A percentile compares a stretch with the other conserved stretches of the same genome.
These are phyloP conservation scores for Lactarius trivialis DNA, from an alignment of 768 basidiomycete species.

Conservation along the genomic window DNA sequence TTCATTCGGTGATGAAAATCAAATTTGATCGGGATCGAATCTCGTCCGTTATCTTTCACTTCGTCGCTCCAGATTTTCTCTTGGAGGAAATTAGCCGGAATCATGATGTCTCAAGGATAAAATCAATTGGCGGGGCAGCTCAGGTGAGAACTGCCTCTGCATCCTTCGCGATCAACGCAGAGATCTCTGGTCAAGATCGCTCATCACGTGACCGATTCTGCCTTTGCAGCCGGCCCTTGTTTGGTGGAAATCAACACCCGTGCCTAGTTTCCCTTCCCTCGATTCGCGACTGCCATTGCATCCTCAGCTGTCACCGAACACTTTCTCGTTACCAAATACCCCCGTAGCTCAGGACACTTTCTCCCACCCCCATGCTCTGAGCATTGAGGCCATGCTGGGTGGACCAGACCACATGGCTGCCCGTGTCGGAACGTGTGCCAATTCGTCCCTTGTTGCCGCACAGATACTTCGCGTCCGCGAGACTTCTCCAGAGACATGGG, in stretches of 20 bases:
- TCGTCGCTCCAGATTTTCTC: slow-evolving; percentile 48
- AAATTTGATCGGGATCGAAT: slow-evolving; percentile 34
- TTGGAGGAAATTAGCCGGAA: slow-evolving; percentile 67
- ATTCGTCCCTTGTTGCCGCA: slow-evolving; percentile 63
- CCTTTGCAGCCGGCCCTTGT: slow-evolving; percentile 56
- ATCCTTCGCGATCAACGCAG: neutral
- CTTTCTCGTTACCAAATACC: slow-evolving; percentile 66
- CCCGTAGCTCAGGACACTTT: slow-evolving; percentile 77
- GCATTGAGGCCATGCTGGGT: slow-evolving; percentile 68
- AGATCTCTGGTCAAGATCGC: slow-evolving; percentile 6
- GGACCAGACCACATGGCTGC: slow-evolving; percentile 72
- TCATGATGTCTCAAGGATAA: slow-evolving; percentile 65
- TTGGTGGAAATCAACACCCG: slow-evolving; percentile 80
- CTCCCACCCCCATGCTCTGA: slow-evolving; percentile 69
- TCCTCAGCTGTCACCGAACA: slow-evolving; percentile 57
- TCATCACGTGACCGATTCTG: slow-evolving; percentile 7
- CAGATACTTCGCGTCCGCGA: slow-evolving; percentile 77
- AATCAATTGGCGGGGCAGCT: slow-evolving; percentile 70
- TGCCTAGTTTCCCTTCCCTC: slow-evolving; percentile 64
- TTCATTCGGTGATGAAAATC: slow-evolving; percentile 46
- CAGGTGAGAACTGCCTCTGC: slow-evolving; percentile 39
- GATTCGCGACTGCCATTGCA: slow-evolving; percentile 67
- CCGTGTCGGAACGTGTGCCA: slow-evolving; percentile 68
- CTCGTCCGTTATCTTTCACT: neutral
- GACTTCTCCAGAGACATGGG: slow-evolving; percentile 75